These are phyloP conservation scores for Isoetes taiwanensis DNA, from an alignment of 75 land plant species.

Conservation along the genomic window DNA sequence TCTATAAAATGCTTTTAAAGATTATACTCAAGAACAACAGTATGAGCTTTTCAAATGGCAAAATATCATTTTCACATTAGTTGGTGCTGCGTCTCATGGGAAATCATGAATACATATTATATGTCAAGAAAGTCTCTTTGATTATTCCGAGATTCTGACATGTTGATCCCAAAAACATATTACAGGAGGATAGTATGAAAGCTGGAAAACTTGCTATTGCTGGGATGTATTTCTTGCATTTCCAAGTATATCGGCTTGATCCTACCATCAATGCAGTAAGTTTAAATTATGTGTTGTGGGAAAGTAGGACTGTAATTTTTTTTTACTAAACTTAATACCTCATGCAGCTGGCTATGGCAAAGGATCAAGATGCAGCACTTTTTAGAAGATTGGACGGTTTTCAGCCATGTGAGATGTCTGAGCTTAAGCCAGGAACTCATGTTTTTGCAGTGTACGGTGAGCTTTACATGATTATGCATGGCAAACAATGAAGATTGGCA, in stretches of 20 bases:
- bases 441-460: slow-evolving; percentile 5
- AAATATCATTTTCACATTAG: too few relatives aligned
- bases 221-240: slow-evolving; percentile 2
- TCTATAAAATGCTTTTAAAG: too few relatives aligned
- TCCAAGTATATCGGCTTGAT: slow-evolving; percentile 5
- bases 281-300: too few relatives aligned
- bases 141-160: too few relatives aligned
- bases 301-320: too few relatives aligned
- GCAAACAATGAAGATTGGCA: not conserved
- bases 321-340: too few relatives aligned
- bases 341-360: slow-evolving; percentile 3
- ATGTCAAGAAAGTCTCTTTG: too few relatives aligned
- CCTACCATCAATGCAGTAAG: slow-evolving; percentile 4
- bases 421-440: not conserved
- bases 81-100: too few relatives aligned
- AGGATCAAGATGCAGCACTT: not conserved
- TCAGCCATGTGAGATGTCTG: not conserved
- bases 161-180: too few relatives aligned
- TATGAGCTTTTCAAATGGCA: too few relatives aligned
- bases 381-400: slow-evolving; percentile 5
- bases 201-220: not conserved
- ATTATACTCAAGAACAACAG: too few relatives aligned
- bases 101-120: too few relatives aligned
- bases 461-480: not conserved
- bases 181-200: not conserved